phyloP scores from a whole-genome alignment of 257 asterid species.

The Craterostigma plantagineum region DNA sequence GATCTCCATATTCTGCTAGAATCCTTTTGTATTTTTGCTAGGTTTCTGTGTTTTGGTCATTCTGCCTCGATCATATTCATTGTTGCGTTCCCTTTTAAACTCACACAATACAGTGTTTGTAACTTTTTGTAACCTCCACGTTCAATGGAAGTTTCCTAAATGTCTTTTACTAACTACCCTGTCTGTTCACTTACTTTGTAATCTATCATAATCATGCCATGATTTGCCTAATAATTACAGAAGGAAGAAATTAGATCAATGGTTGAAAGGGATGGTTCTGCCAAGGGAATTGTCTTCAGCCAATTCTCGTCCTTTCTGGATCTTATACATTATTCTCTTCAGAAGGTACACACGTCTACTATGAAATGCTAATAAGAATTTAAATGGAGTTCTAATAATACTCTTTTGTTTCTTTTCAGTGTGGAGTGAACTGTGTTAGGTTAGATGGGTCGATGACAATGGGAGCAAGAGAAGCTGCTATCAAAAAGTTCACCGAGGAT shows the following conservation, averaged over 20 bases:
- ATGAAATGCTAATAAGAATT: background rate
- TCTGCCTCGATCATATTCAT: too few relatives aligned
- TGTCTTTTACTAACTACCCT: too few relatives aligned
- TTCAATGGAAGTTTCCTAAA: too few relatives aligned
- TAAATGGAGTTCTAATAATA: background rate
- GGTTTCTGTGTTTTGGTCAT: too few relatives aligned
- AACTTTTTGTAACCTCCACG: too few relatives aligned
- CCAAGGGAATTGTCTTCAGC: slow-evolving; percentile 91
- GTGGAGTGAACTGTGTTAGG: slow-evolving; percentile 60
- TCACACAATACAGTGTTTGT: too few relatives aligned
- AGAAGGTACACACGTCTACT: slow-evolving; percentile 29
- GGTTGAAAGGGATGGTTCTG: slow-evolving; percentile 95
- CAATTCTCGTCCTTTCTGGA: slow-evolving; percentile 86
- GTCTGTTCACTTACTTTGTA: too few relatives aligned
- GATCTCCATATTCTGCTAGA: background rate
- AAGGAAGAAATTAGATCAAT: slow-evolving; percentile 85
- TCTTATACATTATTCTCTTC: slow-evolving; percentile 68
- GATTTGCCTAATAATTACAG: slow-evolving; percentile 19
- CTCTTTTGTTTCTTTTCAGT: slow-evolving; percentile 25
- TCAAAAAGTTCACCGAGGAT: slow-evolving; percentile 51
- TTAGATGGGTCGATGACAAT: slow-evolving; percentile 80
- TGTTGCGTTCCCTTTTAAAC: too few relatives aligned
- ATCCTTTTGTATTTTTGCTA: too few relatives aligned
- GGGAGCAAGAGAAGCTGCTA: slow-evolving; percentile 73
- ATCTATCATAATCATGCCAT: background rate